Base-by-base conservation (phyloP, 140 eudicot genomes). In the Oenanthe javanica region DNA sequence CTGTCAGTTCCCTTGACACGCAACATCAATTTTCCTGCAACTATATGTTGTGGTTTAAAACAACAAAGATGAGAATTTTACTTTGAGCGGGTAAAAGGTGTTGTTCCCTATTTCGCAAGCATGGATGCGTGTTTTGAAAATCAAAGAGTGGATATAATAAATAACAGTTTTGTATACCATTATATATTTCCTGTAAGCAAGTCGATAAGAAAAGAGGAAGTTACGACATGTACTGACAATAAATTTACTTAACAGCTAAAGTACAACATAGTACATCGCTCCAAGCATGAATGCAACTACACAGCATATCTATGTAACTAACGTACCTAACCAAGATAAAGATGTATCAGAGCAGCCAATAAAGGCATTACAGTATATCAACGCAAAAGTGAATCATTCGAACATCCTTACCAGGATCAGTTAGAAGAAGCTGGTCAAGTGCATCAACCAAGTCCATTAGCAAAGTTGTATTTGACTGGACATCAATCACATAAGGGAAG, bases 401-500 rank as follows among this genome's bases (percentile, higher is more conserved):
- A 74, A 74, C 59, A 74, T 73, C 78, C 87, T 66, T 92, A 94
- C 97, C 92, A 76, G 86, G 82, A 77, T 81, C 81, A 42, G 76
- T 84, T 70, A 77, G 80, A 80, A 92, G 81, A 85, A 89, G 91
- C 84, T 86, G 86, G 71, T 94, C 98, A 76, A 92, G 63, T 75
- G 90, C 86, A 80, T 92, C 93, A 43, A 92, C 89, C 86, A 94
- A 85, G 74, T 88, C 91, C 90, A 95, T 81, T 75, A 90, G 85
- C 70, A 87, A 72, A 15, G 82, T 81, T 4, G 85, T 75, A 74
- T 86, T 85, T 75, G 81, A 89, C 82, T 90, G 86, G 63, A 43
- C 86, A 48, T 85, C 87, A 43, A 51, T 63, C 77, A 90, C 79
- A 84, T 86, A 88, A 67, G 99, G 87, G 83, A 84, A 92, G 86